Evolutionary conservation across 371 early-diverging fungal genomes (phyloP).

Genomic region (Dentiscutata heterogama): DNA sequence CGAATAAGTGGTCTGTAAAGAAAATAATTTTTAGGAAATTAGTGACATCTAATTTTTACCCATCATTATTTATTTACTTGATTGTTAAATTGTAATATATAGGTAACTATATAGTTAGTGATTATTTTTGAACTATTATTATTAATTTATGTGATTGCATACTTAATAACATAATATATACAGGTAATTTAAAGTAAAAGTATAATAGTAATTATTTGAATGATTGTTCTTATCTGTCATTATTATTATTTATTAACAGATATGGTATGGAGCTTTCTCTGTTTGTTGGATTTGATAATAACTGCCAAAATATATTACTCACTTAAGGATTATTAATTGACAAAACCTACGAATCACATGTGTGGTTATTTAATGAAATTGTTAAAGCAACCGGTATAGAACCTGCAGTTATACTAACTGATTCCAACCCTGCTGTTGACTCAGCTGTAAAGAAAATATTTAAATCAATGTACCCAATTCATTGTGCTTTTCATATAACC

Average conservation of each 20-base stretch:
- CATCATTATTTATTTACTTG: no score
- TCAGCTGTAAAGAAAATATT: not conserved
- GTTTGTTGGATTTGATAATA: not conserved
- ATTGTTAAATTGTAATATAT: no score
- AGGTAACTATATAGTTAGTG: no score
- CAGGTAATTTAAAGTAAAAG: no score
- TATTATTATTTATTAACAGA: not conserved
- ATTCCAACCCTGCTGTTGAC: not conserved
- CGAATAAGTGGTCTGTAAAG: no score
- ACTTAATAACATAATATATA: no score
- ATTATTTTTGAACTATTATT: no score
- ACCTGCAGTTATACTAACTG: not conserved
- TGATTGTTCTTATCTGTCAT: no score
- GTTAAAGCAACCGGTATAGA: not conserved
- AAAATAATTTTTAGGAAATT: no score
- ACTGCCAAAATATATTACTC: not conserved
- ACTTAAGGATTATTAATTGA: not conserved
- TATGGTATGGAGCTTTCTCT: not conserved
- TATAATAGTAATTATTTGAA: no score
- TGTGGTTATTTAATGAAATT: not conserved
- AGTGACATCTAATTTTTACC: no score
- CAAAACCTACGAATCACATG: not conserved
- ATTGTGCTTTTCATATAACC: not conserved
- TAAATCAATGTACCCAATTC: not conserved
- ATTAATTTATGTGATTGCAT: no score